These are phyloP conservation scores for Salix suchowensis DNA, from an alignment of 345 rosid genomes.

Conservation along the genomic window DNA sequence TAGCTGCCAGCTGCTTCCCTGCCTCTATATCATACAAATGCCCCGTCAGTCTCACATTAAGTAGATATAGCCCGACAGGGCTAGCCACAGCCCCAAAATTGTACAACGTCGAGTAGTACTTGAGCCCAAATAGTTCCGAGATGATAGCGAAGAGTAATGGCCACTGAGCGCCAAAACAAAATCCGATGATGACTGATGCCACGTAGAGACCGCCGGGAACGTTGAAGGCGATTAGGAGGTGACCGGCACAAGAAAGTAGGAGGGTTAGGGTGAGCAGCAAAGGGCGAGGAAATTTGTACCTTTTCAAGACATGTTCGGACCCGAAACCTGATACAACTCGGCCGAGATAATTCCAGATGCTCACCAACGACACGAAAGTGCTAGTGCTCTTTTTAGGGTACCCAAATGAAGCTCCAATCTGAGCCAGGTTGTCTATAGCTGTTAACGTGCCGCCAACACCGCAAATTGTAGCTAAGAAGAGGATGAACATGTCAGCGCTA, in stretches of 20 bases:
- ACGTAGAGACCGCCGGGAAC: slow-evolving; percentile 40
- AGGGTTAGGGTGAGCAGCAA: slow-evolving; percentile 41
- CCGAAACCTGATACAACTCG: slow-evolving; percentile 49
- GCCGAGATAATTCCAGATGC: slow-evolving; percentile 64
- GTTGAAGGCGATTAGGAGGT: slow-evolving; percentile 45
- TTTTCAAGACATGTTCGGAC: slow-evolving; percentile 43
- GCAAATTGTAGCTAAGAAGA: slow-evolving; percentile 51
- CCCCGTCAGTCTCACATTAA: slow-evolving; percentile 50
- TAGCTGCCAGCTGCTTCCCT: slow-evolving; percentile 35
- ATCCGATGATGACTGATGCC: slow-evolving; percentile 53
- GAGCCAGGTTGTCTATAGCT: slow-evolving; percentile 60
- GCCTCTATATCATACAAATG: slow-evolving; percentile 58
- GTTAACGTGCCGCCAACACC: slow-evolving; percentile 61
- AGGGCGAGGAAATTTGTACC: slow-evolving; percentile 49
- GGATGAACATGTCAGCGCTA: slow-evolving; percentile 52
- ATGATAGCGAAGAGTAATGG: slow-evolving; percentile 58
- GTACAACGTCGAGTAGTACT: slow-evolving; percentile 56
- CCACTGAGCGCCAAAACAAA: slow-evolving; percentile 59
- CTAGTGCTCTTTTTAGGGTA: slow-evolving; percentile 44
- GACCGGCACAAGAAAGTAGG: slow-evolving; percentile 45
- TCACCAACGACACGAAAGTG: slow-evolving; percentile 55
- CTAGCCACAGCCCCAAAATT: slow-evolving; percentile 59
- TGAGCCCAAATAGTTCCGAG: slow-evolving; percentile 60
- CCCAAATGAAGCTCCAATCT: slow-evolving; percentile 51
- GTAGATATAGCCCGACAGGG: slow-evolving; percentile 56